Conservation (phyloP, 192 early-diverging fungal genomes). For the Coemansia sp. region DNA sequence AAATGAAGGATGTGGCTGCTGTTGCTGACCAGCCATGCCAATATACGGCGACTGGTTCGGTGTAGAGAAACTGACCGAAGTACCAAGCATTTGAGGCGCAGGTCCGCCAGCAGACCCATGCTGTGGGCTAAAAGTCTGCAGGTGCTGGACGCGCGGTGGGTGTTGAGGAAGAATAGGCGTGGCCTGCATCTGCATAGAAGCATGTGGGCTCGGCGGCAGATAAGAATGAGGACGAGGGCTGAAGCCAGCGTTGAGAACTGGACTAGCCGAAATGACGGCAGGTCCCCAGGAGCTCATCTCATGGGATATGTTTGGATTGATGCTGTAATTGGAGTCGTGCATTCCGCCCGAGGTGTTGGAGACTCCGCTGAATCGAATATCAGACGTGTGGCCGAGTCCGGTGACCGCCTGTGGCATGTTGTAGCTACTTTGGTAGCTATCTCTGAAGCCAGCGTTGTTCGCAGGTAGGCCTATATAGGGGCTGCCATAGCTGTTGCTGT, state of each 20-base stretch:
- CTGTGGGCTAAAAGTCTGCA: not conserved
- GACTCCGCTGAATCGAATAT: not conserved
- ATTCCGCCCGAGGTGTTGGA: not conserved
- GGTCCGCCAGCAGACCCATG: not conserved
- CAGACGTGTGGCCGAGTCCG: not conserved
- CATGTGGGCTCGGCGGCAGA: not conserved
- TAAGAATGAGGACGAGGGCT: not conserved
- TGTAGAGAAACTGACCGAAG: slow-evolving; percentile 18
- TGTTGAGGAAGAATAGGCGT: slow-evolving; percentile 9
- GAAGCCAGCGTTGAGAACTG: not conserved
- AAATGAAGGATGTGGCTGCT: slow-evolving; percentile 9
- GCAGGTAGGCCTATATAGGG: not conserved
- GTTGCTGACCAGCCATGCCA: slow-evolving; percentile 4
- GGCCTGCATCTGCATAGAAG: slow-evolving; percentile 8
- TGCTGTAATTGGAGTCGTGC: not conserved
- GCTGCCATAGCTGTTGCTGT: slow-evolving; percentile 6
- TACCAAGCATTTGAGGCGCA: not conserved
- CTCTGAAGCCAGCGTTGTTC: not conserved
- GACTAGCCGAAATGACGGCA: not conserved
- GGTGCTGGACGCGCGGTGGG: not conserved
- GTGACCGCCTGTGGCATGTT: not conserved
- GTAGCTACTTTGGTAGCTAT: slow-evolving; percentile 3
- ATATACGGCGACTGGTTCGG: slow-evolving; percentile 18
- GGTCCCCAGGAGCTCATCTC: not conserved
- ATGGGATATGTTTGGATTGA: not conserved